phyloP scores from a whole-genome alignment of 495 filamentous ascomycete species.

The Penicillium silybi region DNA sequence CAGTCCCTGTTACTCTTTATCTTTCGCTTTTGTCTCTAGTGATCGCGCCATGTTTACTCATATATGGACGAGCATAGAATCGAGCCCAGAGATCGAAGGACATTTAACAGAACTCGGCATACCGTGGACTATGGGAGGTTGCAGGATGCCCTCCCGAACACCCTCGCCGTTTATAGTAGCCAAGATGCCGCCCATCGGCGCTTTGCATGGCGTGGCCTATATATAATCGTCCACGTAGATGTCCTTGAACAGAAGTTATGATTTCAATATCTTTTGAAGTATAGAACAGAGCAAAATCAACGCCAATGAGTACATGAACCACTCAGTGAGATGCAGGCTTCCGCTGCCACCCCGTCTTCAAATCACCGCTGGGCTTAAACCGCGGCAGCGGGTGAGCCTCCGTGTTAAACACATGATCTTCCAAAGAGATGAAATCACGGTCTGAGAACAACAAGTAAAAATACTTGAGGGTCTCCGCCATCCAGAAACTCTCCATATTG shows the following conservation, averaged over 20 bases:
- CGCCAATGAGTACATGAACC: background rate
- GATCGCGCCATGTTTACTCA: no score
- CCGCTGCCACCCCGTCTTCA: conserved; percentile 85
- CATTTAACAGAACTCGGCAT: no score
- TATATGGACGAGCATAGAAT: no score
- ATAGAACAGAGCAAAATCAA: background rate
- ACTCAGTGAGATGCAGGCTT: conserved; percentile 36
- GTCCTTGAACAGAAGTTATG: background rate
- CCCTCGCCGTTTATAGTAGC: no score
- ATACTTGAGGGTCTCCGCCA: conserved; percentile 97
- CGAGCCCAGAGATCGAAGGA: no score
- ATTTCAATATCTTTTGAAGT: background rate
- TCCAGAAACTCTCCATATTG: conserved; percentile 96
- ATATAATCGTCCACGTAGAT: background rate
- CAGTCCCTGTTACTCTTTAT: no score
- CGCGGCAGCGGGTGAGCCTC: conserved; percentile 90
- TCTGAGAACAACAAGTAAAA: conserved; percentile 93
- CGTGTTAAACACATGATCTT: conserved; percentile 88
- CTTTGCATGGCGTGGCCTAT: background rate
- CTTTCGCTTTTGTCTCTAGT: no score
- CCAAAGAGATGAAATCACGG: conserved; percentile 75
- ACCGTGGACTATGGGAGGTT: no score
- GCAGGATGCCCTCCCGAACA: no score
- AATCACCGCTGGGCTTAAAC: conserved; percentile 72
- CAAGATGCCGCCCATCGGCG: no score